Evolutionary conservation across 805 yeast species (phyloP), one percentile per base, ranked within the genome.

Genomic region (Saccharomycopsis oosterbeekiorum): DNA sequence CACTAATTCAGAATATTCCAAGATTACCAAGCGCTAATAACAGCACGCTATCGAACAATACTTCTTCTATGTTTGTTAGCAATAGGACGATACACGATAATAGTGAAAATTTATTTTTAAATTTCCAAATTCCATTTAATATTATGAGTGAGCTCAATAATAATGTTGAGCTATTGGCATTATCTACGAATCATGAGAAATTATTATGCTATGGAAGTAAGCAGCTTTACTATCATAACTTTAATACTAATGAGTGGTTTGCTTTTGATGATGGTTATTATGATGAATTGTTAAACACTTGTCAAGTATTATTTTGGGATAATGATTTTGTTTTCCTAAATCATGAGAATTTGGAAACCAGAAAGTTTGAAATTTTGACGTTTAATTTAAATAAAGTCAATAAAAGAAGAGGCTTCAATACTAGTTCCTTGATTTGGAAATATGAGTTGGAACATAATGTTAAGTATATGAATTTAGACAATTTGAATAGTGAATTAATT

Each of bases 391-490:
- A 47, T 40, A 62, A 62, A 21, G 55, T 59, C 9, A 36, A 17
- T n/a, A 42, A 34, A 14, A 42, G 21, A 1, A 40, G 53, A 21
- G 42, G 54, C 17, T 29, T 36, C 29, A 41, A 37, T 21, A 42
- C 53, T 29, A n/a, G 39, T 19, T 24, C 26, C 17, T 60, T 71
- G 9, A 70, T 70, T 8, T 71, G 71, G 66, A 68, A 67, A 60
- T 71, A 71, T 59, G 73, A 70, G 58, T 65, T 71, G 37, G 62
- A 63, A 21, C 56, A 60, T 37, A 61, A 65, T 6, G 62, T 70
- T 5, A 47, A 59, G 5, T 51, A 62, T 19, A 21, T 70, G 39
- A 70, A 71, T 42, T 50, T 66, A 9, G 57, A 62, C n/a, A 63
- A 58, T 17, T 50, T 59, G 6, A 17, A 39, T 14, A 60, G 64